phyloP scores from a whole-genome alignment of 1,139 yeast genomes.

The Yamadazyma epiphylla region DNA sequence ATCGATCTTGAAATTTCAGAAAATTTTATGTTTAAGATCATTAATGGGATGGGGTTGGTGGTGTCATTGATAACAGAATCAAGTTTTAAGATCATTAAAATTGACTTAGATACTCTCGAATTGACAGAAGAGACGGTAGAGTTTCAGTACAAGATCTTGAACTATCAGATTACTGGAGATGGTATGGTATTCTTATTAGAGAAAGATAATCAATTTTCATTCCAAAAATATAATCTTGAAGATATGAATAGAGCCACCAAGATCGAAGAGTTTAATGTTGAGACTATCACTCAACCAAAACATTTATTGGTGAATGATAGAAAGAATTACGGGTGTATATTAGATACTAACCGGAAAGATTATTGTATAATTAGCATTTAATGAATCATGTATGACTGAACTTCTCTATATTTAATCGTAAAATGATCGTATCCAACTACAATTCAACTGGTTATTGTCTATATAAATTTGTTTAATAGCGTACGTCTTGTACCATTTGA shows the following conservation, averaged over 20 bases:
- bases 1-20: not conserved
- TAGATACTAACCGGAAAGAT: slow-evolving; percentile 34
- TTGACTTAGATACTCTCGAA: not conserved
- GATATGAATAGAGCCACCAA: slow-evolving; percentile 1
- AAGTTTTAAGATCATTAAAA: not conserved
- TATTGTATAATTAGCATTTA: slow-evolving; percentile 30
- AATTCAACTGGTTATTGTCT: slow-evolving; percentile 11
- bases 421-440: not conserved
- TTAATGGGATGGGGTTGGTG: not conserved
- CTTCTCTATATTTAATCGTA: no score
- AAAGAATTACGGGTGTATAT: slow-evolving; percentile 29
- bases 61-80: not conserved
- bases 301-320: slow-evolving; percentile 8
- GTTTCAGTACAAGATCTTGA: slow-evolving; percentile 1
- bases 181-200: slow-evolving; percentile 2
- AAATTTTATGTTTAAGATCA: no score
- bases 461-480: slow-evolving; percentile 28
- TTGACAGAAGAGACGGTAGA: not conserved
- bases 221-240: slow-evolving; percentile 2
- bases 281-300: slow-evolving; percentile 3
- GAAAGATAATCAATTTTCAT: not conserved
- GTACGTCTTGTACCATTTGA: slow-evolving; percentile 27
- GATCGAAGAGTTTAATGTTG: not conserved
- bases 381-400: no score
- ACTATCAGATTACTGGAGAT: slow-evolving; percentile 2